Conservation (phyloP, 371 early-diverging fungal species). For the Circinella minor region DNA sequence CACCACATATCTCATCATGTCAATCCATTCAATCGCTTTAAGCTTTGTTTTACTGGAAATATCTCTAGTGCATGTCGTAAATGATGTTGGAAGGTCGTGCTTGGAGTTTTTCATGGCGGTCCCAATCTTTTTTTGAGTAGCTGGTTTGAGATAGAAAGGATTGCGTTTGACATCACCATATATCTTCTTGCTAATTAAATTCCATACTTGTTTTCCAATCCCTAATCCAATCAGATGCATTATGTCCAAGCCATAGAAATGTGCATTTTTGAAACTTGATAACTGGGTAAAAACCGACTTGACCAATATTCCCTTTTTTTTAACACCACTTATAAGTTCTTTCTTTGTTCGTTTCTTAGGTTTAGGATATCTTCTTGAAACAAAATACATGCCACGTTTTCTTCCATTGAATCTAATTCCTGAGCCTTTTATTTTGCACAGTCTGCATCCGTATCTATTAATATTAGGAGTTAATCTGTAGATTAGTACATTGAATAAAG, state of each 20-base stretch:
- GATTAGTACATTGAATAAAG: too few species aligned
- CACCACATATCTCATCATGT: constrained; percentile 1
- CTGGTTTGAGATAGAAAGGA: neutral
- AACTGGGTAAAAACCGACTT: neutral
- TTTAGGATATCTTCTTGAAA: neutral
- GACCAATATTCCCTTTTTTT: neutral
- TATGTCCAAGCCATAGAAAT: neutral
- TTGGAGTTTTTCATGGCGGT: neutral
- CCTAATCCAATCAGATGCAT: neutral
- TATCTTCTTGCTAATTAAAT: neutral
- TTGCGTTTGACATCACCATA: neutral
- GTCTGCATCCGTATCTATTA: neutral
- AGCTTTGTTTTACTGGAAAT: neutral
- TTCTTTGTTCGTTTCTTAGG: neutral
- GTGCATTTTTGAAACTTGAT: neutral
- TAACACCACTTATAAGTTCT: neutral
- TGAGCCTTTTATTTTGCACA: constrained; percentile 5
- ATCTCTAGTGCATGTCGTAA: constrained; percentile 1
- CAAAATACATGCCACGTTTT: neutral
- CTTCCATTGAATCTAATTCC: neutral
- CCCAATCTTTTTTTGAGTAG: neutral
- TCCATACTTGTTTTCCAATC: neutral
- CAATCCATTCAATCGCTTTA: neutral
- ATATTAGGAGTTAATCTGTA: too few species aligned
- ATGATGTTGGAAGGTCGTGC: neutral